Percentiles rank a stretch among this genome's conserved stretches.
phyloP scores from a whole-genome alignment of 2,329 filamentous ascomycete genomes.

The Teratosphaeria zuluensis region DNA sequence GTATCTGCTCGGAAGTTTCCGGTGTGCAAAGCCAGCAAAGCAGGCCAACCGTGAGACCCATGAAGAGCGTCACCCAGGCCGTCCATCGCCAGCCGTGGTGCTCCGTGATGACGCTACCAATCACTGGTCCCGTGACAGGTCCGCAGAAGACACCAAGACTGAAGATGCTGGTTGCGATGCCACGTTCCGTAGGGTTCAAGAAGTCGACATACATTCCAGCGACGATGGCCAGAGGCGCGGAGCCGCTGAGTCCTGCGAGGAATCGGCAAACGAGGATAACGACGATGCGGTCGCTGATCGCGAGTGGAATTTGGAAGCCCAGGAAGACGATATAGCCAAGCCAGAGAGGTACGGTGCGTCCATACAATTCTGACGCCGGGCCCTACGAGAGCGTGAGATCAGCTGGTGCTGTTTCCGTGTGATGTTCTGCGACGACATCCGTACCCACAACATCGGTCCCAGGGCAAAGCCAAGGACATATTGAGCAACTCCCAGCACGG shows the following conservation, averaged over 20 bases:
- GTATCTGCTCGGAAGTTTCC: constrained; percentile 41
- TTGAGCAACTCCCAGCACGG: constrained; percentile 40
- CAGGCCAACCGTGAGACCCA: constrained; percentile 32
- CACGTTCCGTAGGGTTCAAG: neutral
- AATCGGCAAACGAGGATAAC: neutral
- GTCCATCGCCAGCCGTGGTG: constrained; percentile 51
- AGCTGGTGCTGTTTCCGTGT: neutral
- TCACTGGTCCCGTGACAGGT: constrained; percentile 33
- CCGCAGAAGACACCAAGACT: neutral
- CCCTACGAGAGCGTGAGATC: neutral
- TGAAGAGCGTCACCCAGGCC: constrained; percentile 45
- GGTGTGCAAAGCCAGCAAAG: constrained; percentile 38
- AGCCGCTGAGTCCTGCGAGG: neutral
- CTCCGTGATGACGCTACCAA: constrained; percentile 41
- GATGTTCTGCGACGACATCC: neutral
- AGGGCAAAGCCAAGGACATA: constrained; percentile 30
- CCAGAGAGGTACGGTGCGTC: neutral
- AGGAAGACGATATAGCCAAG: neutral
- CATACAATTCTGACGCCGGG: neutral
- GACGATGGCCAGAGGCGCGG: neutral
- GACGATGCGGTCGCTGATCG: neutral
- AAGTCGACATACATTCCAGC: neutral
- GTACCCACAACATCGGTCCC: constrained; percentile 25
- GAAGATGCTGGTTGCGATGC: neutral
- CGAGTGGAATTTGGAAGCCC: neutral